These are phyloP conservation scores for Apiosordaria backusii DNA, from an alignment of 495 filamentous ascomycete genomes.

Conservation along the genomic window DNA sequence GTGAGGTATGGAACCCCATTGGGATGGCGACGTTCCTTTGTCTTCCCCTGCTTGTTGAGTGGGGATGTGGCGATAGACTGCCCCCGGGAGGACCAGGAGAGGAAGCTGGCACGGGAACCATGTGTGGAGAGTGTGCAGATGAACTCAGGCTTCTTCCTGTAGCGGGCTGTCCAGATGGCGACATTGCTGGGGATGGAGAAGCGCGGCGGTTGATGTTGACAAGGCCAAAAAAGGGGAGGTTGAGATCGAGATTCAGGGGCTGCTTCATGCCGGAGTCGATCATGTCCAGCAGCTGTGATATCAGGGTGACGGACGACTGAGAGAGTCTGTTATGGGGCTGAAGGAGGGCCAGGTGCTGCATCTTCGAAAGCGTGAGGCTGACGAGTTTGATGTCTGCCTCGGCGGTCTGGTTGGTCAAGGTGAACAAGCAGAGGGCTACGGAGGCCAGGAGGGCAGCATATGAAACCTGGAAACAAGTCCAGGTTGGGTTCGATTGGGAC, in stretches of 20 bases:
- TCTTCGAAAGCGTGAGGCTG: constrained; percentile 33
- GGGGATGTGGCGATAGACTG: constrained; percentile 17
- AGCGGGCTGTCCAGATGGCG: neutral
- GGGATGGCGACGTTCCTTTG: neutral
- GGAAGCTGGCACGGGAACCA: neutral
- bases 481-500: constrained; percentile 29
- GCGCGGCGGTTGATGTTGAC: constrained; percentile 40
- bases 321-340: constrained; percentile 39
- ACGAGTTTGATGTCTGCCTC: constrained; percentile 34
- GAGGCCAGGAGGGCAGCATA: constrained; percentile 45
- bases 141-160: neutral
- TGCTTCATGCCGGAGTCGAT: constrained; percentile 35
- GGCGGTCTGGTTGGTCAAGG: constrained; percentile 17
- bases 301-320: constrained; percentile 39
- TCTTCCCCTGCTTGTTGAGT: neutral
- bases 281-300: constrained; percentile 43
- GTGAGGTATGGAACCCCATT: neutral
- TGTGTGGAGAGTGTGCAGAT: neutral
- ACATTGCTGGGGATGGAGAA: neutral
- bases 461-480: constrained; percentile 44
- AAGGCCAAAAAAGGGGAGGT: neutral
- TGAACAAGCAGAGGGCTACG: constrained; percentile 30
- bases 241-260: neutral
- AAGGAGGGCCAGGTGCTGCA: constrained; percentile 36
- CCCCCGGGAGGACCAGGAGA: constrained; percentile 9